A percentile compares a stretch with the other conserved stretches of the same genome.
phyloP scores from a whole-genome alignment of 139 green algal genomes.

The Chlorella sp. region DNA sequence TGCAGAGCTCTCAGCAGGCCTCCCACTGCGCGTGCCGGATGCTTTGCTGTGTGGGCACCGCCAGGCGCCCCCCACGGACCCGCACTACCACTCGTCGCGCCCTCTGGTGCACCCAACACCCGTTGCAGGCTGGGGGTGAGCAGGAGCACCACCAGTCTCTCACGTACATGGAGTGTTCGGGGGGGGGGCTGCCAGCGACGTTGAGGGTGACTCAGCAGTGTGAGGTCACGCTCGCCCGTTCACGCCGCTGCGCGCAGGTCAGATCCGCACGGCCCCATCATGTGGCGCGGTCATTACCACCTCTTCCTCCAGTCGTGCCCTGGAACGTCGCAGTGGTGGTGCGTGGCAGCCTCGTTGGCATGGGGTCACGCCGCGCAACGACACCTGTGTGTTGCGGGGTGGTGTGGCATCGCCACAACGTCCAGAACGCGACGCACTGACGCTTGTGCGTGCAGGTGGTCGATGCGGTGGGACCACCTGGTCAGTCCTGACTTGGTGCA shows the following conservation, averaged over 20 bases:
- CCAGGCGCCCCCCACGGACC: background rate
- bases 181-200: too few species aligned
- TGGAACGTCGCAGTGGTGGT: background rate
- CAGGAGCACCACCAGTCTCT: background rate
- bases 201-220: background rate
- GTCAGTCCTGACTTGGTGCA: background rate
- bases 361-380: too few species aligned
- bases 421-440: too few species aligned
- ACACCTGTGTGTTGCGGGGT: too few species aligned
- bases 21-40: background rate
- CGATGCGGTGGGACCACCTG: background rate
- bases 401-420: too few species aligned
- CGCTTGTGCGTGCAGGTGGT: too few species aligned
- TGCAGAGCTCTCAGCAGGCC: too few species aligned
- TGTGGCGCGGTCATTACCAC: background rate
- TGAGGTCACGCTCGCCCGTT: background rate
- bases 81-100: background rate
- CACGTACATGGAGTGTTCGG: background rate
- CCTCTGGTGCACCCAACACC: background rate
- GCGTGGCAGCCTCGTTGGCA: too few species aligned
- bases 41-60: background rate
- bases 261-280: background rate
- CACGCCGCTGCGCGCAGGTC: background rate
- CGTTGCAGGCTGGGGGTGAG: background rate
- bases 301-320: background rate